These are phyloP conservation scores for Porcisia deanei DNA, from an alignment of 208 protist species.

Conservation along the genomic window DNA sequence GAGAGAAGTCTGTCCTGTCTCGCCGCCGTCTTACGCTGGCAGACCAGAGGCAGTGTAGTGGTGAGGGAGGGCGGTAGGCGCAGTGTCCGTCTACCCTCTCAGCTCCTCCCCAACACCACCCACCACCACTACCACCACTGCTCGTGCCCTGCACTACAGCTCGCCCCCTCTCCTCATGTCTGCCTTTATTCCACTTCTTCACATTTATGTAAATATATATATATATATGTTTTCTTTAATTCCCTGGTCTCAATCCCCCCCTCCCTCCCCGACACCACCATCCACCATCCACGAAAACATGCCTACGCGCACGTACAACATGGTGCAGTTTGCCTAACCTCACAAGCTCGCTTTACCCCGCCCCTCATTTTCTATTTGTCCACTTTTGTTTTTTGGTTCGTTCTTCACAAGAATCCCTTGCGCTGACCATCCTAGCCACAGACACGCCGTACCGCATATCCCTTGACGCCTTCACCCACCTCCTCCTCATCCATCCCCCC, in stretches of 20 bases:
- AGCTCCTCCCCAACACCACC: neutral
- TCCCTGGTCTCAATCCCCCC: neutral
- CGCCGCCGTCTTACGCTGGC: neutral
- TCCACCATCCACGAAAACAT: neutral
- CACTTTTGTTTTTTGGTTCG: neutral
- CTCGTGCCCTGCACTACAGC: neutral
- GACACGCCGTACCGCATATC: neutral
- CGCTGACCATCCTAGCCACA: neutral
- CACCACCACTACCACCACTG: neutral
- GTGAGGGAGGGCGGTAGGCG: neutral
- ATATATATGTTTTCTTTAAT: neutral
- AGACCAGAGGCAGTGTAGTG: neutral
- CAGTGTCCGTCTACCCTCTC: neutral
- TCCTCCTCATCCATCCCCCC: neutral
- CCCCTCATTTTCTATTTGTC: neutral
- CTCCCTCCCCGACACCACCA: neutral
- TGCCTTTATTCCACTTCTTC: slow-evolving; percentile 2
- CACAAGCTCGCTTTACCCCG: neutral
- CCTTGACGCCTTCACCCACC: neutral
- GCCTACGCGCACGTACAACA: neutral
- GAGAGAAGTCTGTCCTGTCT: neutral
- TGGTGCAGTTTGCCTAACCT: neutral
- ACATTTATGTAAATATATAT: too few species aligned
- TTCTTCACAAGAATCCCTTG: neutral
- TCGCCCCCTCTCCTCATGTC: neutral